Evolutionary conservation across 805 yeast genomes (phyloP).

Genomic region (Blastobotrys mokoenaii): DNA sequence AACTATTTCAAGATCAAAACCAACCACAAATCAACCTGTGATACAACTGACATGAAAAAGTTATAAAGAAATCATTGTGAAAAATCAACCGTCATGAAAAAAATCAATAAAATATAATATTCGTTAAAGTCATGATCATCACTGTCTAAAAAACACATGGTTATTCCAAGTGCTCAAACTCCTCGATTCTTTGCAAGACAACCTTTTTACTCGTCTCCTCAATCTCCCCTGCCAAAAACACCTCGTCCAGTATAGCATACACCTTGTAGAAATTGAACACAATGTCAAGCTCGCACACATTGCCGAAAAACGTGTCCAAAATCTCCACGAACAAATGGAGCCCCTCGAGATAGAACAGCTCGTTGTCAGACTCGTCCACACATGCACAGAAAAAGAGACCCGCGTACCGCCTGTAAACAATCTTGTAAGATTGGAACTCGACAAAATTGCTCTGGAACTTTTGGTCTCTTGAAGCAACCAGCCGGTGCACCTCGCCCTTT

Average conservation of each 20-base stretch:
- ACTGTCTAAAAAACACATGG: not conserved
- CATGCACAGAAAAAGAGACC: constrained; percentile 85
- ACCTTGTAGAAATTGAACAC: constrained; percentile 87
- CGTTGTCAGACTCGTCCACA: constrained; percentile 72
- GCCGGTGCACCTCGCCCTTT: constrained; percentile 62
- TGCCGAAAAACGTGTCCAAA: constrained; percentile 75
- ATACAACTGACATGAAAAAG: too few species aligned
- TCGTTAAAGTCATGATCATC: too few species aligned
- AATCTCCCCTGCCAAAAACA: constrained; percentile 84
- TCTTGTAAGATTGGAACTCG: constrained; percentile 54
- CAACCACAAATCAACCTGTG: too few species aligned
- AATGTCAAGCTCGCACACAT: constrained; percentile 87
- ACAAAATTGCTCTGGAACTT: constrained; percentile 77
- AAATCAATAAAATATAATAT: too few species aligned
- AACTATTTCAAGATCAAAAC: too few species aligned
- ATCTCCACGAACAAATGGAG: constrained; percentile 86
- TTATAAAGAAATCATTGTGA: too few species aligned
- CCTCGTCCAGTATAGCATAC: constrained; percentile 75
- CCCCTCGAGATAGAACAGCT: constrained; percentile 71
- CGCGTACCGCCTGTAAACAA: constrained; percentile 85
- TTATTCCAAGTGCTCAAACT: constrained; percentile 54
- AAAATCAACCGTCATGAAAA: too few species aligned
- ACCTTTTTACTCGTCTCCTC: constrained; percentile 72
- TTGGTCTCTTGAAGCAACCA: constrained; percentile 76
- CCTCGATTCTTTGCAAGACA: constrained; percentile 55